Percentiles rank a stretch among this genome's conserved stretches.
Evolutionary conservation across 108 stramenopile genomes (phyloP).

Genomic region (Nannochloropsis gaditana): DNA sequence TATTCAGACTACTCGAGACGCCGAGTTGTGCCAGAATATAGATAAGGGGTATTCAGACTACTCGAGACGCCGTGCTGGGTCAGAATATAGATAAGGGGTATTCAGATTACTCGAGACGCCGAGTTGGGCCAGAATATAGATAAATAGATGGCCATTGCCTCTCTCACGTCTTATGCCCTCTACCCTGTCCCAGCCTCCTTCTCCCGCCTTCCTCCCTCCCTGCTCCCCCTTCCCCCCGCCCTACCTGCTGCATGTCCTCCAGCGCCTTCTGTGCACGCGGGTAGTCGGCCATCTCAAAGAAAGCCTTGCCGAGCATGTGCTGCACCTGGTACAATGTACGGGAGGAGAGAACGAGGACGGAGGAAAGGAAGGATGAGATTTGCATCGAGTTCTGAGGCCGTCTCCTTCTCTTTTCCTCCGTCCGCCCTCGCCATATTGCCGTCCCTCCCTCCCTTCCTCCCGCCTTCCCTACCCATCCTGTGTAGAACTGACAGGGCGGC

Average conservation of each 20-base stretch:
- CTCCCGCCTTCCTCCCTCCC: not conserved
- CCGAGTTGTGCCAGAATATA: no score
- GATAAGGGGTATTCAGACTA: not conserved
- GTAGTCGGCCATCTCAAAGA: constrained; percentile 93
- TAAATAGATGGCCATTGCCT: not conserved
- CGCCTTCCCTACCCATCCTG: constrained; percentile 72
- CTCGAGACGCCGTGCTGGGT: no score
- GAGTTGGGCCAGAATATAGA: no score
- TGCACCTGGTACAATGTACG: constrained; percentile 29
- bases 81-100: no score
- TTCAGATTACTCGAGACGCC: no score
- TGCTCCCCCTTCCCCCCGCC: not conserved
- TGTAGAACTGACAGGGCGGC: constrained; percentile 69
- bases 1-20: no score
- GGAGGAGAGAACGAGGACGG: not conserved
- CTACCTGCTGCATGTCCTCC: constrained; percentile 68
- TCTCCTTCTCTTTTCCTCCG: not conserved
- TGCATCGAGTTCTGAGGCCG: not conserved
- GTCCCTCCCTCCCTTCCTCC: not conserved
- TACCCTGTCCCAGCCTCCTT: not conserved
- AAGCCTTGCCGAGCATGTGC: constrained; percentile 79
- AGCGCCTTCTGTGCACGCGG: constrained; percentile 66
- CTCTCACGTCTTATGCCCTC: not conserved
- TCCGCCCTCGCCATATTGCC: not conserved
- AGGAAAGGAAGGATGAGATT: not conserved